A percentile compares a stretch with the other conserved stretches of the same genome.
These are phyloP conservation scores for Xylariaceae sp. DNA, from an alignment of 2,329 filamentous ascomycete species.

Conservation along the genomic window DNA sequence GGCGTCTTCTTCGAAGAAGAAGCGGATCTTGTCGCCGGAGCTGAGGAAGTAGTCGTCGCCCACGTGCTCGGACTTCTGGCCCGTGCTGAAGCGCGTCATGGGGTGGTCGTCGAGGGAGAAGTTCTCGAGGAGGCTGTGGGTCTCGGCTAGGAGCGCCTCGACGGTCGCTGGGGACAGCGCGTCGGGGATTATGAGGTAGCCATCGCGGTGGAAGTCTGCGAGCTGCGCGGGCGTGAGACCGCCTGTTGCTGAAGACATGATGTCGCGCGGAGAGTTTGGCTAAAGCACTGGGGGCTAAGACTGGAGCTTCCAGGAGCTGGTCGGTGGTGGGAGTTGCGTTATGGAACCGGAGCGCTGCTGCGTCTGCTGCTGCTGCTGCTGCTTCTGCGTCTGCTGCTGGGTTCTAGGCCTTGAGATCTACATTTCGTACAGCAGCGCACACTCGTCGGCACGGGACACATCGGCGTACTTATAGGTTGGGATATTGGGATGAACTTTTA, in stretches of 20 bases:
- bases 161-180: constrained; percentile 66
- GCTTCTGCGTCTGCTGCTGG: too few species aligned
- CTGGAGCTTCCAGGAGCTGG: too few species aligned
- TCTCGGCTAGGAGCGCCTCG: constrained; percentile 65
- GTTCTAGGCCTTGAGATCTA: neutral
- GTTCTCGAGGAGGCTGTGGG: constrained; percentile 63
- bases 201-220: constrained; percentile 68
- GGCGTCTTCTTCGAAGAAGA: constrained; percentile 96
- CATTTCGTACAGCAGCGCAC: neutral
- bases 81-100: constrained; percentile 89
- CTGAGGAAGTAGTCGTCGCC: constrained; percentile 91
- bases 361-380: too few species aligned
- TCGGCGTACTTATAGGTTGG: neutral
- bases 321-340: too few species aligned
- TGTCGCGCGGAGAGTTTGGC: too few species aligned
- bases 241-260: constrained; percentile 21
- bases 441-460: neutral
- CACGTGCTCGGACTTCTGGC: constrained; percentile 68
- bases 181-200: constrained; percentile 81
- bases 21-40: constrained; percentile 86
- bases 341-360: too few species aligned
- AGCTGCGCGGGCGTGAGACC: constrained; percentile 71
- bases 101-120: constrained; percentile 82
- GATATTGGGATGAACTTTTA: neutral
- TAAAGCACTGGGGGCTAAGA: too few species aligned